phyloP scores from a whole-genome alignment of 2,329 filamentous ascomycete species.

The Penicillium sp. region DNA sequence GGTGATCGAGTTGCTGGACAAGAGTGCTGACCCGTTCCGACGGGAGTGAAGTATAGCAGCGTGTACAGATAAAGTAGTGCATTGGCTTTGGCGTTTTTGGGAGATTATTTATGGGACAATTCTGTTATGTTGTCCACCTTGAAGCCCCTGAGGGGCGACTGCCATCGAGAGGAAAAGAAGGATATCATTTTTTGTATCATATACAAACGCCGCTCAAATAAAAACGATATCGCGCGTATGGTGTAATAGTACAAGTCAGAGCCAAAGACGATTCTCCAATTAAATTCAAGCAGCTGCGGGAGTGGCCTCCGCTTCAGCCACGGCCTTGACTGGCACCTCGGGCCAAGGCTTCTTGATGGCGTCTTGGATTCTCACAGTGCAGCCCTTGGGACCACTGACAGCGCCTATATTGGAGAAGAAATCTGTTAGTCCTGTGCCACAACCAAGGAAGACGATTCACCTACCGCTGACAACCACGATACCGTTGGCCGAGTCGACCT shows the following conservation, averaged over 20 bases:
- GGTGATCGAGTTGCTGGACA: constrained; percentile 73
- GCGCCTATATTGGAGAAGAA: constrained; percentile 49
- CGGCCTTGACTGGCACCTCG: constrained; percentile 35
- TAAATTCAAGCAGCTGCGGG: constrained; percentile 20
- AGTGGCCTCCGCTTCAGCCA: constrained; percentile 28
- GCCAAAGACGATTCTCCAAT: constrained; percentile 3
- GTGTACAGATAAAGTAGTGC: constrained; percentile 28
- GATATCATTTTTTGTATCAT: constrained; percentile 45
- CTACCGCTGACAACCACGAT: constrained; percentile 83
- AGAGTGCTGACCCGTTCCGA: constrained; percentile 69
- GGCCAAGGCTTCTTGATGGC: constrained; percentile 85
- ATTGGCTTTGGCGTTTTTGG: constrained; percentile 26
- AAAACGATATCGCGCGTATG: constrained; percentile 32
- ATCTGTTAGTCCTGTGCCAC: constrained; percentile 2
- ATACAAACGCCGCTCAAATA: constrained; percentile 41
- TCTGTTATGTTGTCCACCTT: constrained; percentile 6
- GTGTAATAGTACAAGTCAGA: constrained; percentile 41
- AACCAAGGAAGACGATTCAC: constrained; percentile 7
- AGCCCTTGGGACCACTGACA: constrained; percentile 85
- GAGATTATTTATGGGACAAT: constrained; percentile 11
- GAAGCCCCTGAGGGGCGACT: not conserved
- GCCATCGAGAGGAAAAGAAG: constrained; percentile 20
- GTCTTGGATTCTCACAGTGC: constrained; percentile 82
- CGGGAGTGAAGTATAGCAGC: constrained; percentile 41
- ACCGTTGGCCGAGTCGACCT: constrained; percentile 83